A percentile compares a stretch with the other conserved stretches of the same genome.
These are phyloP conservation scores for Hordeum pubiflorum DNA, from an alignment of 202 grass and related monocot species.

Conservation along the genomic window DNA sequence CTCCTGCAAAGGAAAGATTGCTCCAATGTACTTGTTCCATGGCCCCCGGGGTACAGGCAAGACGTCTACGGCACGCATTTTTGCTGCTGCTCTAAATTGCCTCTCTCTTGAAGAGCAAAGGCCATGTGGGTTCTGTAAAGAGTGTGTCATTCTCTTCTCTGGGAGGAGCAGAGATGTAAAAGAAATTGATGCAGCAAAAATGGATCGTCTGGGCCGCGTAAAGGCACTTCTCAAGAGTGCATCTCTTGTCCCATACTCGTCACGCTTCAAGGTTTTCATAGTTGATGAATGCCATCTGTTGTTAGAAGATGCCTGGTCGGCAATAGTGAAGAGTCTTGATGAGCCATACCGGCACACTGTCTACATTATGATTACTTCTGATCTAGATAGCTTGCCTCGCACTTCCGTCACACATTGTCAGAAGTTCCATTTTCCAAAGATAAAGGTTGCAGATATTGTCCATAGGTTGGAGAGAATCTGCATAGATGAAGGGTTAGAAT, in stretches of 20 bases:
- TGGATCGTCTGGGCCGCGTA: constrained; percentile 62
- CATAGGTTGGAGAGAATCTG: constrained; percentile 78
- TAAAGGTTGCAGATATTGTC: constrained; percentile 74
- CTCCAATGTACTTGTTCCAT: constrained; percentile 94
- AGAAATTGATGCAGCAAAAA: constrained; percentile 77
- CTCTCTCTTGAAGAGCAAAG: constrained; percentile 80
- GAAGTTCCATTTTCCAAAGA: constrained; percentile 94
- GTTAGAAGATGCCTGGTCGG: constrained; percentile 75
- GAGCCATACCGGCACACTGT: constrained; percentile 69
- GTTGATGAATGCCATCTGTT: constrained; percentile 93
- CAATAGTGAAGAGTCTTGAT: constrained; percentile 79
- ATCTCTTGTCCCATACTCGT: constrained; percentile 69
- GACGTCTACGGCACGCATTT: constrained; percentile 75
- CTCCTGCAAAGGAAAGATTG: constrained; percentile 78
- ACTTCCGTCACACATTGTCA: constrained; percentile 74
- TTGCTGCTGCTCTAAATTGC: constrained; percentile 89
- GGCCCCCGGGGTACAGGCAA: constrained; percentile 87
- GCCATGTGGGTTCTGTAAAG: constrained; percentile 85
- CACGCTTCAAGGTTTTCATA: constrained; percentile 86
- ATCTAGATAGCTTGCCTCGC: constrained; percentile 59
- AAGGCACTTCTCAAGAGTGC: constrained; percentile 79
- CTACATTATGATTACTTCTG: constrained; percentile 91
- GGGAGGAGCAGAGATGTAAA: constrained; percentile 85
- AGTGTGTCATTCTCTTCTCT: constrained; percentile 80
- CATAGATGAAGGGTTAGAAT: constrained; percentile 76